Base-by-base conservation (phyloP, 306 rosid genomes). In the Morella rubra region DNA sequence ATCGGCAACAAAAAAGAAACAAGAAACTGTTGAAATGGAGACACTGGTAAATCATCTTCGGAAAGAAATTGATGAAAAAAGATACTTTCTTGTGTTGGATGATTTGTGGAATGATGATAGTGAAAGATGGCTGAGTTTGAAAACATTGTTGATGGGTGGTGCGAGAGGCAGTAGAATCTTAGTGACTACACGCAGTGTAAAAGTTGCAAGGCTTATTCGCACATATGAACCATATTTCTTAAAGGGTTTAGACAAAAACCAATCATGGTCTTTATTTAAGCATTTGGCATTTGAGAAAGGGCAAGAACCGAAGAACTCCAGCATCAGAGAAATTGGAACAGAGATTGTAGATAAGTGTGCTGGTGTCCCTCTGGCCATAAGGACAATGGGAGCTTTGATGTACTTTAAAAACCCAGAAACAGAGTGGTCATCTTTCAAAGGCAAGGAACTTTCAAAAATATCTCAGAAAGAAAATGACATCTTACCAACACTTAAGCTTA, bases 291-390 rank as follows among this genome's bases (percentile, higher is more conserved):
- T 79, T 62, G 41, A 41, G 22, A 16, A 79, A 18, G 52, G 76
- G 0, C 14, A 51, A 64, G 73, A 51, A 14, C 68, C 19, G 0
- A 47, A 42, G 32, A 73, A 72, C 51, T 7, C 24, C 11, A 44
- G 27, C 0, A n/a, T 72, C 47, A 51, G 20, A 2, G 53, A 14
- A 5, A 65, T 72, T 64, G 77, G 58, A 22, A 9, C 18, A 4
- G 40, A 19, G 2, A 59, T 59, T 18, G 15, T 62, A 44, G 24
- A 41, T 2, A 72, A 41, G 16, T 79, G 82, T 45, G n/a, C 20
- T 0, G 77, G 73, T 5, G 67, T 79, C 50, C 73, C 82, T 40
- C 68, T 79, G 0, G 82, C 77, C 41, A 72, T 79, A 0, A 73
- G 42, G 72, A 32, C 32, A 8, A 66, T 64, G 40, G 82, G 75